Evolutionary conservation across 176 grass and related monocot genomes (phyloP).

Genomic region (Canna indica): DNA sequence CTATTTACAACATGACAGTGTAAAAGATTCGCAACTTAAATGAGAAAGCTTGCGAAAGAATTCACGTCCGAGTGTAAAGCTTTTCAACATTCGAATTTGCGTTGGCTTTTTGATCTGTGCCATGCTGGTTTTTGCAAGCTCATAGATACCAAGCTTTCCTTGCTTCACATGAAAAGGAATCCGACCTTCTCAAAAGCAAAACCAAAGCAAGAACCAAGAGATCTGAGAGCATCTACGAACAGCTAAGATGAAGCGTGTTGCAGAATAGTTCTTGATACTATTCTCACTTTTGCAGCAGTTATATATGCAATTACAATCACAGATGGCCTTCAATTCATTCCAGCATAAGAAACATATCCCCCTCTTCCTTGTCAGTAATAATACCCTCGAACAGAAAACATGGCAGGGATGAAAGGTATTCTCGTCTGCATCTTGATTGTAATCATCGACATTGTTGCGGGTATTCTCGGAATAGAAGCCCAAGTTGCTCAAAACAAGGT

Average conservation of each 20-base stretch:
- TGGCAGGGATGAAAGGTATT: conserved; percentile 33
- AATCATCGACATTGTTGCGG: conserved; percentile 68
- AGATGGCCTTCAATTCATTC: background rate
- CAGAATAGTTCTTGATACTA: background rate
- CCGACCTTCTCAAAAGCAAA: conserved; percentile 36
- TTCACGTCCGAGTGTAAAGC: no score
- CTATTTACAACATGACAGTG: no score
- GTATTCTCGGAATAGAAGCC: conserved; percentile 80
- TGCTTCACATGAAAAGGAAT: conserved; percentile 54
- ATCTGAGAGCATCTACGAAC: conserved; percentile 44
- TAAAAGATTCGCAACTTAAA: no score
- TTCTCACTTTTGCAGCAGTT: background rate
- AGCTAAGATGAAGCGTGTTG: conserved; percentile 32
- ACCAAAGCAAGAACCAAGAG: conserved; percentile 31
- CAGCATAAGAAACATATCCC: conserved; percentile 28
- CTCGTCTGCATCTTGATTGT: conserved; percentile 69
- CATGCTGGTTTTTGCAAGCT: background rate
- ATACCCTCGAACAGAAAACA: conserved; percentile 20
- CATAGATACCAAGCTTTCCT: conserved; percentile 60
- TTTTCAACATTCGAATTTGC: no score
- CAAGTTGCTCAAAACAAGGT: conserved; percentile 87
- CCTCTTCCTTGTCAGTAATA: conserved; percentile 4
- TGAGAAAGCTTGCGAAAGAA: no score
- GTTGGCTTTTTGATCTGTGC: background rate
- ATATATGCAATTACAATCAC: conserved; percentile 6